A percentile compares a stretch with the other conserved stretches of the same genome.
These are phyloP conservation scores for Exidia glandulosa DNA, from an alignment of 768 basidiomycete species.

Conservation along the genomic window DNA sequence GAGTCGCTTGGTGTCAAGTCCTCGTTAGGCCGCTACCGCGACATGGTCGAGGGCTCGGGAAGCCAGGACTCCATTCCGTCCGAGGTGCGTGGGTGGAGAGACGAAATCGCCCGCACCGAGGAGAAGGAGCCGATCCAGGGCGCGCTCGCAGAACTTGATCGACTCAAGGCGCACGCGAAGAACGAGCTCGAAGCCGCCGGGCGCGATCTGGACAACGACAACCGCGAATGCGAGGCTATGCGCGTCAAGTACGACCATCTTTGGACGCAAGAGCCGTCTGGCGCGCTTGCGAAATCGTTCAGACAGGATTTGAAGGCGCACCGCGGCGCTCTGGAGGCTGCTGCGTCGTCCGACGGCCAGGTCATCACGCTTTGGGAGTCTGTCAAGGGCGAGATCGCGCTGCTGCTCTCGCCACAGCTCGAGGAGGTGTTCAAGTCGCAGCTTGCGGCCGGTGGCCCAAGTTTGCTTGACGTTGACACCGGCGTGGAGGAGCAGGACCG, in stretches of 20 bases:
- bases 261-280: slow-evolving; percentile 81
- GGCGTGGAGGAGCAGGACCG: slow-evolving; percentile 49
- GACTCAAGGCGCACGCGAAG: slow-evolving; percentile 46
- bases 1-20: slow-evolving; percentile 75
- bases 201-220: slow-evolving; percentile 69
- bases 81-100: slow-evolving; percentile 62
- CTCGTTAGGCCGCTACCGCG: slow-evolving; percentile 54
- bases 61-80: slow-evolving; percentile 48
- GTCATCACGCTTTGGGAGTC: slow-evolving; percentile 63
- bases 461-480: slow-evolving; percentile 64
- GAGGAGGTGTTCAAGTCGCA: slow-evolving; percentile 47
- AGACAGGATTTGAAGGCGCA: slow-evolving; percentile 76
- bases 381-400: slow-evolving; percentile 49
- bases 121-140: slow-evolving; percentile 55
- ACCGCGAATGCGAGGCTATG: slow-evolving; percentile 78
- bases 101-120: slow-evolving; percentile 63
- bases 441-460: slow-evolving; percentile 22
- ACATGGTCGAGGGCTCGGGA: slow-evolving; percentile 56
- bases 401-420: slow-evolving; percentile 47
- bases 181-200: slow-evolving; percentile 51
- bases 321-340: slow-evolving; percentile 58
- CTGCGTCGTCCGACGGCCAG: slow-evolving; percentile 67
- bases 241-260: slow-evolving; percentile 77
- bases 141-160: slow-evolving; percentile 46
- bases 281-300: slow-evolving; percentile 54